Base-by-base conservation (phyloP, 1,139 yeast species). In the Taphrina populina region DNA sequence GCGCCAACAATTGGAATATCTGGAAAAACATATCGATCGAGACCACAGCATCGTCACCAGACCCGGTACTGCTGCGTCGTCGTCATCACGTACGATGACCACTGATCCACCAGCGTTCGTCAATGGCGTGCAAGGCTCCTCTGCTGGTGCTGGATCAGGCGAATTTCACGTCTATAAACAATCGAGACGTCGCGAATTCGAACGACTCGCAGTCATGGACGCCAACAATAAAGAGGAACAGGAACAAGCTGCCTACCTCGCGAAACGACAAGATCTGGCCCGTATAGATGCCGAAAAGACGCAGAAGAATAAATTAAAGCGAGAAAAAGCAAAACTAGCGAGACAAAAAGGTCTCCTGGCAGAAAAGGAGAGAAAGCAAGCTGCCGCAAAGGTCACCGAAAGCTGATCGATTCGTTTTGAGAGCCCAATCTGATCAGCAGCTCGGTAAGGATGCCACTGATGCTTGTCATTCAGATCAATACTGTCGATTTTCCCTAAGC, bases 81-180 rank as follows among this genome's bases (percentile, higher is more conserved):
- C n/a, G n/a, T n/a, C n/a, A n/a, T 5, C 10, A 6, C 5, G 10
- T 21, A 17, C 11, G 29, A 17, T 7, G 43, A 13, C 7, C 6
- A 15, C 13, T 20, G 23, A 43, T 17, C 62, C 64, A 41, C 60
- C 64, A 10, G 66, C 62, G 15, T 41, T 63, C 17, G 61, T 63
- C 20, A 62, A 56, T 20, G 61, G 59, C 39, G 62, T 63, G 27
- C 65, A 63, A 44, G 70, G 73, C 2, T 68, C 73, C 1, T 64
- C 67, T 45, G 67, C 73, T 1, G 73, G 70, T n/a, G 70, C 73
- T 0, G 70, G 73, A 4, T 68, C 73, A 0, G 73, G 73, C 7
- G 72, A 70, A 47, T 70, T 70, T 55, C 73, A 71, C 58, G 65
- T 68, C 20, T 69, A 68, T 63, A 70, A 71, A 60, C 64, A 66